phyloP scores from a whole-genome alignment of 139 green algal species.

The Picochlorum sp. region DNA sequence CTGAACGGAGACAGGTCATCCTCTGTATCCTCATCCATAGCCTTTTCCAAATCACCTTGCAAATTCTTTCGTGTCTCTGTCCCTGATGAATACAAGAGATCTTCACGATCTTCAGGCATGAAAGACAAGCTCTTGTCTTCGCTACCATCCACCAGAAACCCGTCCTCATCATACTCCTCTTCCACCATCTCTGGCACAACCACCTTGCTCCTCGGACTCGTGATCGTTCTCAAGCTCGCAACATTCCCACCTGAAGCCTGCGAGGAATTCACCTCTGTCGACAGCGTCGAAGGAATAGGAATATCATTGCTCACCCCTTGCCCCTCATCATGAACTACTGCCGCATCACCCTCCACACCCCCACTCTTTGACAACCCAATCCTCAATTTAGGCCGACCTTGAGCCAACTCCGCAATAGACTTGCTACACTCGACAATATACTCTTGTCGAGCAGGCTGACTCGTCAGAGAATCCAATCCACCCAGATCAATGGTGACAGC shows the following conservation, averaged over 20 bases:
- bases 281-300: background rate
- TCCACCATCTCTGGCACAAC: too few relatives aligned
- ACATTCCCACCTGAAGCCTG: background rate
- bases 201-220: too few relatives aligned
- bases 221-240: too few relatives aligned
- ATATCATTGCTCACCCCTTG: background rate
- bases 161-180: too few relatives aligned
- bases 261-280: background rate
- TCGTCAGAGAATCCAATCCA: background rate
- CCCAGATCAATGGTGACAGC: background rate
- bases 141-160: too few relatives aligned
- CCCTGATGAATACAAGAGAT: too few relatives aligned
- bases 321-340: background rate
- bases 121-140: too few relatives aligned
- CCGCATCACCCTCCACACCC: background rate
- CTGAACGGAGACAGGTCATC: background rate
- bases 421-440: slow-evolving; percentile 1
- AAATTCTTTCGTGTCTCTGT: too few relatives aligned
- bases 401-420: background rate
- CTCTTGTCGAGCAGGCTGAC: background rate
- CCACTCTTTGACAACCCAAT: background rate
- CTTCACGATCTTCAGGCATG: too few relatives aligned
- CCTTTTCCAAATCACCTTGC: too few relatives aligned
- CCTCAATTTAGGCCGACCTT: slow-evolving; percentile 6
- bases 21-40: background rate